These are phyloP conservation scores for Penicillium thymicola DNA, from an alignment of 2,329 filamentous ascomycete genomes.

Conservation along the genomic window DNA sequence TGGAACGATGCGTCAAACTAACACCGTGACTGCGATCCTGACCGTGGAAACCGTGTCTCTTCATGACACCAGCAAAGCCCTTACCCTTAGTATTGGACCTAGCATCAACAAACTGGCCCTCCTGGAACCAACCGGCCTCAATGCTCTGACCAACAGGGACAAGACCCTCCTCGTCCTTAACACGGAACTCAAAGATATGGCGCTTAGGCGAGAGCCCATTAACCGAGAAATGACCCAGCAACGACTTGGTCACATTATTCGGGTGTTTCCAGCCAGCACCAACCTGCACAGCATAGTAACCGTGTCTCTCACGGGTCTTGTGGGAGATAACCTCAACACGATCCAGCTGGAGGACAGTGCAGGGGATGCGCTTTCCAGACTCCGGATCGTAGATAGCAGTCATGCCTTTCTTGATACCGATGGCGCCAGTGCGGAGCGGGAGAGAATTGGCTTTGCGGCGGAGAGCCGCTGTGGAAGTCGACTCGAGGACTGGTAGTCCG, in stretches of 20 bases:
- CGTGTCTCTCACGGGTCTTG: slow-evolving; percentile 76
- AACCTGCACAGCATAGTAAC: slow-evolving; percentile 92
- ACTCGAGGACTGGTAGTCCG: slow-evolving; percentile 51
- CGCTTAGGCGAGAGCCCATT: slow-evolving; percentile 80
- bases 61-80: slow-evolving; percentile 98
- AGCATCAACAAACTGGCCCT: slow-evolving; percentile 87
- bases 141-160: slow-evolving; percentile 72
- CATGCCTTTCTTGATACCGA: slow-evolving; percentile 94
- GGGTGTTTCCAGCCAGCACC: slow-evolving; percentile 72
- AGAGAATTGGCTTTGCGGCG: slow-evolving; percentile 56
- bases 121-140: slow-evolving; percentile 83
- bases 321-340: slow-evolving; percentile 83
- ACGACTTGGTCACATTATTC: slow-evolving; percentile 73
- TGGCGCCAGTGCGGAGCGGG: slow-evolving; percentile 70
- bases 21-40: slow-evolving; percentile 94
- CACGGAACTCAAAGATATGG: slow-evolving; percentile 81
- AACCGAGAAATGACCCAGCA: slow-evolving; percentile 83
- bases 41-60: slow-evolving; percentile 83
- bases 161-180: slow-evolving; percentile 69
- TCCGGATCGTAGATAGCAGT: slow-evolving; percentile 78
- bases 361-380: slow-evolving; percentile 73
- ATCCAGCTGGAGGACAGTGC: slow-evolving; percentile 92
- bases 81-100: slow-evolving; percentile 76
- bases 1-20: slow-evolving; percentile 86
- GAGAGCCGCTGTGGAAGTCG: slow-evolving; percentile 58